Evolutionary conservation across 495 filamentous ascomycete genomes (phyloP), one percentile per base, ranked within the genome.

Genomic region (Podospora anserina): DNA sequence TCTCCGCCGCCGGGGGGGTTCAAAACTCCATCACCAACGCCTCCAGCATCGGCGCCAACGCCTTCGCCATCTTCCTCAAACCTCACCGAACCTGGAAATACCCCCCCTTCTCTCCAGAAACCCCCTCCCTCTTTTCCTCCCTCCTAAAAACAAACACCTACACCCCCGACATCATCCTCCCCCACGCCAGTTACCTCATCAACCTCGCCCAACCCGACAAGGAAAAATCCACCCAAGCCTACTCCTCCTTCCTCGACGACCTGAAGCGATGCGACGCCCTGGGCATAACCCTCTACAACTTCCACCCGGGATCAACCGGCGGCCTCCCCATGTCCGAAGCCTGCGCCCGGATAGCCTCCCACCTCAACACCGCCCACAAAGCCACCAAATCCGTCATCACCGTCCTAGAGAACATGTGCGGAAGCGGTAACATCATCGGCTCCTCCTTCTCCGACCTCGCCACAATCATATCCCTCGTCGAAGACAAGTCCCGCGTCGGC

Each of bases 1-100:
- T 98, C 57, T 93, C 90, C 75, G 88, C 85, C 67, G 93, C 96
- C 4, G 93, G 92, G 82, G 94, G 94, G 20, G 91, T 97, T 2
- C 93, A 97, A 68, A 97, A 97, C 75, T 84, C 94, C 0, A 86
- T 97, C 66, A 83, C 84, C 7, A 97, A 97, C 73, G 87, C 88
- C 68, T 76, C 89, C 9, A 83, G 93, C 26, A 93, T 97, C 68
- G 93, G 94, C 66, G 93, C 89, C 26, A 99, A 99, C 74, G 87
- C 93, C 23, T 95, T 97, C 70, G 95, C 95, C 16, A 79, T 98
- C 23, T 99, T 99, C 79, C 85, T 98, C 66, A 98, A 98, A 76
- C 95, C 91, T 0, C 96, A 98, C 76, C 88, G 92, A 55, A 97
- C 96, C 81, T 99, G 95, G 95, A 81, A 84, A n/a, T 94, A 90